Evolutionary conservation across 345 rosid genomes (phyloP).

Genomic region (Acer yangbiense): DNA sequence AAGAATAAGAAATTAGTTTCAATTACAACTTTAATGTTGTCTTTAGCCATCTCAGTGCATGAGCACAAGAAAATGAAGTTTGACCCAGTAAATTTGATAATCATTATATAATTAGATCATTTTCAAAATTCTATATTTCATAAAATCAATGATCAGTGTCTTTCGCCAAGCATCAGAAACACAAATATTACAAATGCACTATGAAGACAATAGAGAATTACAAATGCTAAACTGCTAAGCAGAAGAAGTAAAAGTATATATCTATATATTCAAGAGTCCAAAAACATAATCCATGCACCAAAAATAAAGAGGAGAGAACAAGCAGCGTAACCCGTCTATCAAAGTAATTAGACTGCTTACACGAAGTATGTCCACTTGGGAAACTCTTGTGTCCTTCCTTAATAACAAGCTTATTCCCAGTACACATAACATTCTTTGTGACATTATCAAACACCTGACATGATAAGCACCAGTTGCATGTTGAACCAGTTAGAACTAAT

Average conservation of each 20-base stretch:
- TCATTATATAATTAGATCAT: background rate
- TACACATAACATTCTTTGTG: slow-evolving; percentile 69
- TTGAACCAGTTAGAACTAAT: slow-evolving; percentile 18
- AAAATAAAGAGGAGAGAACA: slow-evolving; percentile 9
- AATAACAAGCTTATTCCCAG: slow-evolving; percentile 64
- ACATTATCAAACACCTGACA: slow-evolving; percentile 60
- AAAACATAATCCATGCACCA: background rate
- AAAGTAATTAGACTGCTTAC: slow-evolving; percentile 46
- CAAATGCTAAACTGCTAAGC: background rate
- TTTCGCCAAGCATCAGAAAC: background rate
- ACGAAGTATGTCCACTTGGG: slow-evolving; percentile 94
- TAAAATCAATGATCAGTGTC: background rate
- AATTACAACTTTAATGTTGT: background rate
- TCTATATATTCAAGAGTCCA: slow-evolving; percentile 2
- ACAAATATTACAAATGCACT: background rate
- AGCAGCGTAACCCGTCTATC: background rate
- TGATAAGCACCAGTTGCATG: slow-evolving; percentile 19
- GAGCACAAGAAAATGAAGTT: background rate
- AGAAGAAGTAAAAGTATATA: background rate
- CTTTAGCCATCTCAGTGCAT: background rate
- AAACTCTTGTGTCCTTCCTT: slow-evolving; percentile 97
- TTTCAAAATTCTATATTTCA: background rate
- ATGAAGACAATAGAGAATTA: background rate
- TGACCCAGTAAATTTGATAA: background rate
- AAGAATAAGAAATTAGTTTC: background rate